A percentile compares a stretch with the other conserved stretches of the same genome.
These are phyloP conservation scores for Thymus quinquecostatus DNA, from an alignment of 257 asterid species.

Conservation along the genomic window DNA sequence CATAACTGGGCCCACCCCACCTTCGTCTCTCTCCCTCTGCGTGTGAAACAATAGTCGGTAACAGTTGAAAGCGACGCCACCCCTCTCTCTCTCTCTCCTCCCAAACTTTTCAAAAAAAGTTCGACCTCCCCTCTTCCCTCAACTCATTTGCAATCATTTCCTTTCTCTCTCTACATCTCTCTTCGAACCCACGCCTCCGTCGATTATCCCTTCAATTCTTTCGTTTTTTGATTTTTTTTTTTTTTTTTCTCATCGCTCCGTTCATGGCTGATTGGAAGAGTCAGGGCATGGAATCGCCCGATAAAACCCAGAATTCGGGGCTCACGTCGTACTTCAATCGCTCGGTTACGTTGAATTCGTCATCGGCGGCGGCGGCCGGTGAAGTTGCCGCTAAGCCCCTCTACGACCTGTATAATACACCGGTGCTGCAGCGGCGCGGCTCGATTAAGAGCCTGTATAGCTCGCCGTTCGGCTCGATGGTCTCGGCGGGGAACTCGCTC, in stretches of 20 bases:
- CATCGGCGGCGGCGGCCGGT: slow-evolving; percentile 27
- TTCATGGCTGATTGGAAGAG: slow-evolving; percentile 45
- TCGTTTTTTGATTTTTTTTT: slow-evolving; percentile 5
- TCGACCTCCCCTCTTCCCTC: slow-evolving; percentile 1
- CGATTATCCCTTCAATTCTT: slow-evolving; percentile 11
- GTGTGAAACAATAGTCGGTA: slow-evolving; percentile 31
- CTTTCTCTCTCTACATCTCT: slow-evolving; percentile 37
- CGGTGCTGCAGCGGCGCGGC: slow-evolving; percentile 58
- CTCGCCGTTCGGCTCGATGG: slow-evolving; percentile 63
- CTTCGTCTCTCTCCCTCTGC: slow-evolving; percentile 9
- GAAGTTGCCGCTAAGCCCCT: slow-evolving; percentile 49
- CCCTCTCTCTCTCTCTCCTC: background rate
- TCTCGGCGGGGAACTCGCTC: slow-evolving; percentile 67
- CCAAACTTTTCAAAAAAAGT: slow-evolving; percentile 34
- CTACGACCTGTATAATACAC: slow-evolving; percentile 42
- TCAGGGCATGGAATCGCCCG: slow-evolving; percentile 37
- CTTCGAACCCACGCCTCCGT: slow-evolving; percentile 43
- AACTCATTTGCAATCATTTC: slow-evolving; percentile 6
- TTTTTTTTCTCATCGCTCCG: background rate
- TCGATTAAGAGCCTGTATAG: slow-evolving; percentile 59
- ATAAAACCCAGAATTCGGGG: slow-evolving; percentile 16
- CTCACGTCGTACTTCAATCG: slow-evolving; percentile 53
- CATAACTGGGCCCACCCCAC: too few relatives aligned
- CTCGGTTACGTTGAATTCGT: slow-evolving; percentile 53
- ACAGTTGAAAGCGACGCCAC: slow-evolving; percentile 33